Evolutionary conservation across 129 eudicot species (phyloP), one percentile per base, ranked within the genome.

Genomic region (Kitagawia praeruptora): DNA sequence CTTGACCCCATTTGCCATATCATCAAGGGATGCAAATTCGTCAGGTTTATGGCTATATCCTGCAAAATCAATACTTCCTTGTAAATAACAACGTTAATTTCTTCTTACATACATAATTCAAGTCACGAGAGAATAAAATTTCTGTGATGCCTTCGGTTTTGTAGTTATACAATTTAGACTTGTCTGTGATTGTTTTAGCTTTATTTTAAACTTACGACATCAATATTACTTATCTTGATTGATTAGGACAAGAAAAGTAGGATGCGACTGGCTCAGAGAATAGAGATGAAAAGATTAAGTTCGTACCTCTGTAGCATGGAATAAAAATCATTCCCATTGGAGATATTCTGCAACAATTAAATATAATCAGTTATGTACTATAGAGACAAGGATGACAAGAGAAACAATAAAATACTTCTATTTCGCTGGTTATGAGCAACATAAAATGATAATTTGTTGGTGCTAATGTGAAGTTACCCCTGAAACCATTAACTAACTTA

Each of bases 291-390:
- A 58, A 67, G 23, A 64, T 27, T 54, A 83, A 28, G 54, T 13
- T 23, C 27, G 61, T 82, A 91, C 98, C 97, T 87, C 89, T 95
- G 78, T 87, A 90, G 82, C 98, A 95, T 79, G 98, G 98, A 81
- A 95, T 92, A 85, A 95, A 95, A 38, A 95, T 95, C 98, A 95
- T 92, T 70, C 96, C 98, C 97, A 95, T 95, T 38, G 96, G 94
- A 80, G 97, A 90, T 80, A 90, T 83, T 76, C 97, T 94, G 98
- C 87, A 88, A 76, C 21, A 31, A 82, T 77, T 67, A 34, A 13
- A 46, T 69, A 27, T 42, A 44, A 67, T 41, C 70, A 34, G 46
- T 45, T 18, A 19, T 45, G 51, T 38, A 79, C 15, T 44, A 25
- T 40, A 31, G 34, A 39, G 39, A 66, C 19, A 42, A 78, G 23